phyloP scores from a whole-genome alignment of 2,329 filamentous ascomycete species.

The Ceratocystis ficicola region DNA sequence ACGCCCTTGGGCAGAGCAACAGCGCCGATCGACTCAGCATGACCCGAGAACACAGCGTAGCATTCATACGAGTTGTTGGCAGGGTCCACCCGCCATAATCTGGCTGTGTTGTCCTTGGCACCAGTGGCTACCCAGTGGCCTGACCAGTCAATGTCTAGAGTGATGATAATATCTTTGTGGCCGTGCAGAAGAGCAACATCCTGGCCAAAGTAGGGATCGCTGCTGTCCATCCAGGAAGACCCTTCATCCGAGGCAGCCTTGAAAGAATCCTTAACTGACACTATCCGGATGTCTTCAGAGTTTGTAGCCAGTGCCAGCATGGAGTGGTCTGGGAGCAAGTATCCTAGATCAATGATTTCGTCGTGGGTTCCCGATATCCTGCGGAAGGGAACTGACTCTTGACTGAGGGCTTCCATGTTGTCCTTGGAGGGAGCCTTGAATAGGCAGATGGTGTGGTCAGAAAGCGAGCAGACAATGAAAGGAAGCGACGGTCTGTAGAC shows the following conservation, averaged over 20 bases:
- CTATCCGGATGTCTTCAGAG: constrained; percentile 79
- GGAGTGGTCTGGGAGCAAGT: constrained; percentile 67
- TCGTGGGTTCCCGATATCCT: constrained; percentile 94
- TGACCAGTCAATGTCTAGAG: constrained; percentile 89
- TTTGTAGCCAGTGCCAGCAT: constrained; percentile 87
- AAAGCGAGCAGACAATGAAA: constrained; percentile 70
- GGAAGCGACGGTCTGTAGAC: constrained; percentile 53
- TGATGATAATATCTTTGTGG: constrained; percentile 91
- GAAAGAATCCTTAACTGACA: constrained; percentile 49
- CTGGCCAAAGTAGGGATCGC: constrained; percentile 64
- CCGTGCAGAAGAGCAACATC: constrained; percentile 78
- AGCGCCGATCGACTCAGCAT: constrained; percentile 86
- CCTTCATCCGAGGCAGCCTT: constrained; percentile 23
- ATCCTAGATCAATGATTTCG: constrained; percentile 90
- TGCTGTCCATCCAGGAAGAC: constrained; percentile 25
- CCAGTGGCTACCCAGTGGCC: constrained; percentile 94
- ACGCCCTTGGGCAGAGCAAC: constrained; percentile 64
- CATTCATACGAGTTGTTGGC: constrained; percentile 63
- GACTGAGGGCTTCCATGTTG: constrained; percentile 11
- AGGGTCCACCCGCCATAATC: constrained; percentile 77
- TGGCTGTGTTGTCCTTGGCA: constrained; percentile 90
- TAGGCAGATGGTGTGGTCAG: constrained; percentile 75
- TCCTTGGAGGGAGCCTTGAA: constrained; percentile 40
- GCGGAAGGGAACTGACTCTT: constrained; percentile 44
- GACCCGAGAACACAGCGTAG: constrained; percentile 72